Base-by-base conservation (phyloP, 2,329 filamentous ascomycete species). In the Venturia carpophila region DNA sequence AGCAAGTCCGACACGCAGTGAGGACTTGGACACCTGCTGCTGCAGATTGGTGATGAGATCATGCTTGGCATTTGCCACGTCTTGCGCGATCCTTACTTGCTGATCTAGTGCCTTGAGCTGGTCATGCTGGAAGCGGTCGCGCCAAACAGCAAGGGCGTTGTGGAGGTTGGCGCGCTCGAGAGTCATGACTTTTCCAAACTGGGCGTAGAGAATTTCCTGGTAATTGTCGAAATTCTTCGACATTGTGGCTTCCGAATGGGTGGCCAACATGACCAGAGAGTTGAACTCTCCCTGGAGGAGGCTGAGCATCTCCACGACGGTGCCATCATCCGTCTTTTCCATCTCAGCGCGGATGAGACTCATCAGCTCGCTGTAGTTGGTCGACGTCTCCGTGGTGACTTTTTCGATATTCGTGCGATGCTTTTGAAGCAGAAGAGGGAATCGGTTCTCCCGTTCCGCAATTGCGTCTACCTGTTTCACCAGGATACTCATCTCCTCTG, bases 21-120 rank as follows among this genome's bases (percentile, higher is more conserved):
- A 58, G 15, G 7, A 34, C 15, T 58, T 58, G 52, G 52, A 58
- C 27, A n/a, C 30, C 5, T 58, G 52, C 27, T 34, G 27, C 52
- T 58, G 52, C 30, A 58, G 19, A 37, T 58, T 58, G 30, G 30
- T 13, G 52, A 58, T 58, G 30, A 58, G 27, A 37, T 58, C 52
- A 5, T 11, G 5, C 30, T 37, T 58, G 30, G 27, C 37, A n/a
- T 39, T 58, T 11, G 30, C 52, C 30, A 58, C 19, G 5, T 58
- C 52, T 37, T 58, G 52, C 19, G 52, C n/a, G 6, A 58, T 58
- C 17, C 37, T 58, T 1, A 58, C 15, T 21, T 58, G 52, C 30
- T 37, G 27, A 15, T 37, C n/a, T 15, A 58, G 30, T 5, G 30
- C 19, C 17, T 58, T 58, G 17, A 37, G 52, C 10, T 58, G 52